A percentile compares a stretch with the other conserved stretches of the same genome.
phyloP scores from a whole-genome alignment of 805 yeast species.

The Sugiyamaella marilandica region DNA sequence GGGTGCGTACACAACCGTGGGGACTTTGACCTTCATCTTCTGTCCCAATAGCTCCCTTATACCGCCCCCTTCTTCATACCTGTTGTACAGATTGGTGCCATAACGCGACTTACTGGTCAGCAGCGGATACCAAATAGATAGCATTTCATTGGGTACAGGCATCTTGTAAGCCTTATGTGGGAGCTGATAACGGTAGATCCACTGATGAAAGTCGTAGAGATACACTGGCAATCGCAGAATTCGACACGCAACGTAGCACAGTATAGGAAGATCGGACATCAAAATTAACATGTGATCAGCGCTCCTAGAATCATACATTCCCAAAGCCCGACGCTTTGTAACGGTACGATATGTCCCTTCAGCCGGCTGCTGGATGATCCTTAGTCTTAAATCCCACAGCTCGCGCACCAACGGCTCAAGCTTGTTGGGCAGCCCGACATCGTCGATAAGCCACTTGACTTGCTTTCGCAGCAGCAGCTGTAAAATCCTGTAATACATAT shows the following conservation, averaged over 20 bases:
- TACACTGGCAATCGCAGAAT: constrained; percentile 24
- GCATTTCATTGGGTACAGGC: constrained; percentile 13
- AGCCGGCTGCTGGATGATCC: constrained; percentile 30
- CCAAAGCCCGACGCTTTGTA: constrained; percentile 31
- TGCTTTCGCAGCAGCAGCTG: constrained; percentile 52
- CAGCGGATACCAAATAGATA: neutral
- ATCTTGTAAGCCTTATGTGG: constrained; percentile 21
- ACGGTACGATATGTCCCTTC: constrained; percentile 46
- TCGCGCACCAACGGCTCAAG: constrained; percentile 22
- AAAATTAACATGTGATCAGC: neutral
- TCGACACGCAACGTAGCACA: constrained; percentile 24
- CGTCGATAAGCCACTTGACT: constrained; percentile 37
- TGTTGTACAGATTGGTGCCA: neutral
- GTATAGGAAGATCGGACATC: neutral
- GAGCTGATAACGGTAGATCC: constrained; percentile 31
- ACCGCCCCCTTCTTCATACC: neutral
- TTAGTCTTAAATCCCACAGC: constrained; percentile 21
- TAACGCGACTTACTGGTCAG: neutral
- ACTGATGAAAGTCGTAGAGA: constrained; percentile 24
- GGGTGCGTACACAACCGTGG: constrained; percentile 34
- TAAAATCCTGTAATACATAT: constrained; percentile 41
- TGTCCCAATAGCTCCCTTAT: neutral
- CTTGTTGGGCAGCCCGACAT: constrained; percentile 24
- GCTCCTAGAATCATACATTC: neutral
- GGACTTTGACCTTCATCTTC: constrained; percentile 11